Percentiles rank a stretch among this genome's conserved stretches.
phyloP scores from a whole-genome alignment of 176 grass and related monocot genomes.

The Zoysia pacifica region DNA sequence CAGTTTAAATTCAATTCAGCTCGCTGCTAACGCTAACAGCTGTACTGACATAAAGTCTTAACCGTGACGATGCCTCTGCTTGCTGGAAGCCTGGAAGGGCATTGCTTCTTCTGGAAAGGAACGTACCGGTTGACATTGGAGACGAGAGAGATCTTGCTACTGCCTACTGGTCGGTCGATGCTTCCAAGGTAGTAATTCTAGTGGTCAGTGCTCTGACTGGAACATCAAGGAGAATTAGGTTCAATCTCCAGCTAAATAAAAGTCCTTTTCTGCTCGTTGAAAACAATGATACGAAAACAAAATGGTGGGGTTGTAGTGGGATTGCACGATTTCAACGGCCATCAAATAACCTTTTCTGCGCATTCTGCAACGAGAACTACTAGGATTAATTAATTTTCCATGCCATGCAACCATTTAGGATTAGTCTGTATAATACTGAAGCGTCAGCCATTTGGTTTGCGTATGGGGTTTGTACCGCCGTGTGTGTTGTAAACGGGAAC shows the following conservation, averaged over 20 bases:
- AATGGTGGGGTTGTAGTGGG: too few relatives aligned
- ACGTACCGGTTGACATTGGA: constrained; percentile 29
- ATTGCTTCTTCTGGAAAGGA: constrained; percentile 1
- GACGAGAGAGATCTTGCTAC: neutral
- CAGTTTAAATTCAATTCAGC: neutral
- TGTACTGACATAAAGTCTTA: neutral
- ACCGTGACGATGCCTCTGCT: neutral
- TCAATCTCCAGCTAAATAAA: too few relatives aligned
- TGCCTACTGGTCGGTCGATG: neutral
- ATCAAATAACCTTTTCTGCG: neutral
- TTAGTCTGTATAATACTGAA: too few relatives aligned
- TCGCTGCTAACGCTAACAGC: neutral
- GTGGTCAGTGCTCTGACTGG: too few relatives aligned
- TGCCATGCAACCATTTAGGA: too few relatives aligned
- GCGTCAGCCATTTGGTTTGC: neutral
- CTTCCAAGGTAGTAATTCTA: neutral
- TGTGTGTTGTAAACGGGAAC: neutral
- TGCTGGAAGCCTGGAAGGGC: neutral
- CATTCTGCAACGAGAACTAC: neutral
- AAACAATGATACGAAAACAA: too few relatives aligned
- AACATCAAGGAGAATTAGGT: too few relatives aligned
- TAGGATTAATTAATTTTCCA: neutral
- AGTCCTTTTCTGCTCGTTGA: too few relatives aligned
- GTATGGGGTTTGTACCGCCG: neutral
- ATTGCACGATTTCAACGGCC: too few relatives aligned